Base-by-base conservation (phyloP, 2,329 filamentous ascomycete genomes). In the Arthrobotrys conoides region DNA sequence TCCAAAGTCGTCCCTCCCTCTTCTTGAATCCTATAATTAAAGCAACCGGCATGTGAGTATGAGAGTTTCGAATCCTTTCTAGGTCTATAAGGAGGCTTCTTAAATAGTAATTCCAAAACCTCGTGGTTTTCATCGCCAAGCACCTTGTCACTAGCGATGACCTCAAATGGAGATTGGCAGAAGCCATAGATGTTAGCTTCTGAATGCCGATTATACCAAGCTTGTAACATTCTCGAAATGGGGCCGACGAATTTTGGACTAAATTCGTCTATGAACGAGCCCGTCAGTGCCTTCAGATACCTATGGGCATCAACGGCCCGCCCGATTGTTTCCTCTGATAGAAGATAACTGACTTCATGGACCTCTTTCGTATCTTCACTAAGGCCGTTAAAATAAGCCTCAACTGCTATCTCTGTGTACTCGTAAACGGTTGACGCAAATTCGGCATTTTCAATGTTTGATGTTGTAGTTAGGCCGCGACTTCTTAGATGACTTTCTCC, bases 191-290 rank as follows among this genome's bases (percentile, higher is more conserved):
- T n/a, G n/a, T 14, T 36, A 1, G 27, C 51, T 10, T 53, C 16
- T 10, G 51, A 18, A 20, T 55, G 51, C 0, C 8, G 27, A 24
- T 3, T 36, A 8, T 33, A 55, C 51, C 27, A 55, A 10, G 5
- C 51, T 55, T 10, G 27, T 30, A 36, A 18, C 51, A 55, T 55
- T 36, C 51, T 36, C 14, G 51, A 55, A 27, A 55, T 55, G 33
- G 27, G 51, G 6, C 51, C 51, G 4, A 55, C 51, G 2, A 27
- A 33, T 9, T 27, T 36, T 20, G 51, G 8, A 14, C 14, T 55
- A 10, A 55, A 6, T 5, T 20, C 5, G 14, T 55, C 51, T 16
- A 55, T 36, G 8, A 3, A 36, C 1, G 33, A 36, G 33, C 33
- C 33, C 8, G 33, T 36, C 8, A 3, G 5, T 36, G 33, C 9